Evolutionary conservation across 805 yeast genomes (phyloP).

Genomic region (Candida pseudofarinosa): DNA sequence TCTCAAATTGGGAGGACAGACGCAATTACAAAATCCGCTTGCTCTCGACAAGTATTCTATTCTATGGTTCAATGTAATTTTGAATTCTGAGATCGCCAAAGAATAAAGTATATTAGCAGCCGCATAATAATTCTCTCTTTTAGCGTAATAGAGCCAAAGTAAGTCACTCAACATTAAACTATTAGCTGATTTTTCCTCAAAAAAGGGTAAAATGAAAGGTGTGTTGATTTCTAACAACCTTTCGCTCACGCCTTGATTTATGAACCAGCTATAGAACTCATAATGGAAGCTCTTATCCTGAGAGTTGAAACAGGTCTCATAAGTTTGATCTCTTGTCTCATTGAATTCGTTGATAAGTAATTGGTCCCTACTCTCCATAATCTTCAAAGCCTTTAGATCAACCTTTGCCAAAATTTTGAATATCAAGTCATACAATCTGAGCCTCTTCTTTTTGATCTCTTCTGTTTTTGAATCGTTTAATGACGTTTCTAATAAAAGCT

Average conservation of each 20-base stretch:
- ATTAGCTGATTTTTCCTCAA: conserved; percentile 60
- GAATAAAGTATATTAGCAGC: conserved; percentile 79
- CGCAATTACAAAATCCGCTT: conserved; percentile 86
- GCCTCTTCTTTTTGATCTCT: conserved; percentile 19
- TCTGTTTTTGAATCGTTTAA: conserved; percentile 7
- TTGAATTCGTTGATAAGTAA: conserved; percentile 47
- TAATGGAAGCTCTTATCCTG: conserved; percentile 86
- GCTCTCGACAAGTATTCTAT: conserved; percentile 89
- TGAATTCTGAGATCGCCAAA: conserved; percentile 70
- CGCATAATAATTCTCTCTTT: conserved; percentile 67
- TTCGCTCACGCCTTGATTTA: conserved; percentile 70
- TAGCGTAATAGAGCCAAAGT: conserved; percentile 86
- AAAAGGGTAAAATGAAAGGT: conserved; percentile 71
- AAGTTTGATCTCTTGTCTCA: conserved; percentile 66
- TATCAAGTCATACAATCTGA: conserved; percentile 63
- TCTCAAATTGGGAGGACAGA: conserved; percentile 69
- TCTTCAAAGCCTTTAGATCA: conserved; percentile 57
- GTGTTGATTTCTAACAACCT: conserved; percentile 77
- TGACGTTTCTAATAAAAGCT: conserved; percentile 3
- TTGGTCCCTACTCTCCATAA: conserved; percentile 32
- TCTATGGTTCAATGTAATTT: conserved; percentile 63
- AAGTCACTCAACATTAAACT: conserved; percentile 75
- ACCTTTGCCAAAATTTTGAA: conserved; percentile 71
- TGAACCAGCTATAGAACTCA: conserved; percentile 90
- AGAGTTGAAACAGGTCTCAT: conserved; percentile 66